phyloP scores from a whole-genome alignment of 768 basidiomycete genomes.

The Tricholoma saponaceum region DNA sequence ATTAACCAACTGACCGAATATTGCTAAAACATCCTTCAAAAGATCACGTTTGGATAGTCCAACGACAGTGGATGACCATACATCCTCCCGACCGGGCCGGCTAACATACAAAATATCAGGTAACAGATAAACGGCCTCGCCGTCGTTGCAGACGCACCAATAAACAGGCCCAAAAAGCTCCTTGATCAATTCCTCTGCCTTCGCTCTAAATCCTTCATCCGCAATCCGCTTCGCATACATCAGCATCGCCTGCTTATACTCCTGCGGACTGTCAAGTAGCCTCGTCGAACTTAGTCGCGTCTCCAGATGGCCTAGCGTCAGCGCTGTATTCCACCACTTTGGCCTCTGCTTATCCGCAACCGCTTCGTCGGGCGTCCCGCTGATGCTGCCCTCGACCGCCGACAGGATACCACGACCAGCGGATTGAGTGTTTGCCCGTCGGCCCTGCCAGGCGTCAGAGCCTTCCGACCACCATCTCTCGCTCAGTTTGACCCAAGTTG shows the following conservation, averaged over 20 bases:
- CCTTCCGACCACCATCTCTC: constrained; percentile 85
- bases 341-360: constrained; percentile 49
- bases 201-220: constrained; percentile 83
- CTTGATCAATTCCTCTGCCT: constrained; percentile 87
- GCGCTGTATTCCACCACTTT: constrained; percentile 76
- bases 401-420: constrained; percentile 52
- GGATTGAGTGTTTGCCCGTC: constrained; percentile 40
- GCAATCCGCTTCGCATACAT: constrained; percentile 82
- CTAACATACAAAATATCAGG: constrained; percentile 31
- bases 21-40: constrained; percentile 70
- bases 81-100: constrained; percentile 61
- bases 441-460: constrained; percentile 79
- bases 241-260: constrained; percentile 75
- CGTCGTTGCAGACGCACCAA: constrained; percentile 51
- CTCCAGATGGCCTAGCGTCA: constrained; percentile 89
- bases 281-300: constrained; percentile 70
- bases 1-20: constrained; percentile 61
- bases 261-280: constrained; percentile 74
- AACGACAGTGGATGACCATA: constrained; percentile 65
- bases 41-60: constrained; percentile 81
- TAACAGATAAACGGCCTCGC: neutral
- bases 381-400: constrained; percentile 44
- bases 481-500: constrained; percentile 69
- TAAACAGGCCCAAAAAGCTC: constrained; percentile 90
- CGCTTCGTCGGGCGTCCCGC: constrained; percentile 29